A percentile compares a stretch with the other conserved stretches of the same genome.
phyloP scores from a whole-genome alignment of 257 asterid species.

The Gynochthodes officinalis region DNA sequence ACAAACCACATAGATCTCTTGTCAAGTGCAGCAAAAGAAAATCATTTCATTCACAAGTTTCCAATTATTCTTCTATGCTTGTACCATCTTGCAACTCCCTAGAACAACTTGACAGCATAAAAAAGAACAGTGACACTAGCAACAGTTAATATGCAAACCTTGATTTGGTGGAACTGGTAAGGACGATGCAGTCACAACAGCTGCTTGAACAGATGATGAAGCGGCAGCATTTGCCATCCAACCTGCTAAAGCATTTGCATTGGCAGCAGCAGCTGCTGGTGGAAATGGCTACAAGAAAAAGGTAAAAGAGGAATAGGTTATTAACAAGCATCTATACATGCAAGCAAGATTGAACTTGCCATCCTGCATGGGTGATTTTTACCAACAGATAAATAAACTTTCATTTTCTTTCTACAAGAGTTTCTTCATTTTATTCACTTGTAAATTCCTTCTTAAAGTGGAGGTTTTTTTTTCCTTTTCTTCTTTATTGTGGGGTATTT shows the following conservation, averaged over 20 bases:
- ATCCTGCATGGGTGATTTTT: neutral
- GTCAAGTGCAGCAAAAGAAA: neutral
- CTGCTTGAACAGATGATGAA: constrained; percentile 95
- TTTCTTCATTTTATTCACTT: neutral
- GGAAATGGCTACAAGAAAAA: constrained; percentile 76
- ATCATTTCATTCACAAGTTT: neutral
- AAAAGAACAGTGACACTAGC: neutral
- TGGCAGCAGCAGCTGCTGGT: constrained; percentile 73
- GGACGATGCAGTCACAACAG: constrained; percentile 86
- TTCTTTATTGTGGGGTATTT: neutral
- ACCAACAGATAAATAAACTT: neutral
- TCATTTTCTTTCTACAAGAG: neutral
- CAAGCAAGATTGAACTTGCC: neutral
- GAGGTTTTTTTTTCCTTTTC: neutral
- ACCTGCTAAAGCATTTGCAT: constrained; percentile 91
- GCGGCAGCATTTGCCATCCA: constrained; percentile 99
- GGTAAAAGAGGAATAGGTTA: neutral
- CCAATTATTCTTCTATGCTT: neutral
- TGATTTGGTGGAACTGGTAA: constrained; percentile 85
- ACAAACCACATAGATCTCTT: neutral
- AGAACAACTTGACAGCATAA: too few species aligned
- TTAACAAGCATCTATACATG: constrained; percentile 4
- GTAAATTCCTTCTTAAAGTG: neutral
- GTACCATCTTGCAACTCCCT: neutral
- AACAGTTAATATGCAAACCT: constrained; percentile 34